Percentiles rank a stretch among this genome's conserved stretches.
Conservation (phyloP, 129 eudicot species). For the Chrysanthemum lavandulifolium region DNA sequence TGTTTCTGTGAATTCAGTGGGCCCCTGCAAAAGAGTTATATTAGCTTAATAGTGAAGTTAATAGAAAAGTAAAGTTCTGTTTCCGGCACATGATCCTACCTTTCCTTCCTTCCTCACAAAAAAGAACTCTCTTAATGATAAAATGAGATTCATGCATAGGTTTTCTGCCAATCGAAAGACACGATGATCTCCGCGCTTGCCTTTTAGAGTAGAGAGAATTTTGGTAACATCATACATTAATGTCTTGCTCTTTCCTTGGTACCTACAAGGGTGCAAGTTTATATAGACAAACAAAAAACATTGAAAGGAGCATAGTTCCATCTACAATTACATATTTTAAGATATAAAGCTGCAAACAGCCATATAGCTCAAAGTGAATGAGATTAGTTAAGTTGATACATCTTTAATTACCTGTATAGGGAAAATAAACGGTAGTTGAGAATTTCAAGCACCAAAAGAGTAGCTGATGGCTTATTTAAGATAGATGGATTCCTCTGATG, state of each 20-base stretch:
- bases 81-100: conserved; percentile 37
- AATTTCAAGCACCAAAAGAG: conserved; percentile 87
- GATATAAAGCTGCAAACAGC: background rate
- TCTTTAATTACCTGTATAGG: conserved; percentile 69
- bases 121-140: conserved; percentile 84
- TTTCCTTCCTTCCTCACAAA: conserved; percentile 92
- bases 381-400: background rate
- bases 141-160: conserved; percentile 89
- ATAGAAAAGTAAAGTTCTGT: background rate
- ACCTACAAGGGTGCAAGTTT: conserved; percentile 42
- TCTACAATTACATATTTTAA: background rate
- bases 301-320: background rate
- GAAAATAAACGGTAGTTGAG: conserved; percentile 93
- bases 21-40: conserved; percentile 58
- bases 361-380: conserved; percentile 3
- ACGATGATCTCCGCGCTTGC: conserved; percentile 98
- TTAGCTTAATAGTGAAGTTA: conserved; percentile 12
- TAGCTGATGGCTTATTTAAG: conserved; percentile 77
- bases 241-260: conserved; percentile 91
- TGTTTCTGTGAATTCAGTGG: conserved; percentile 96
- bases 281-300: conserved; percentile 8
- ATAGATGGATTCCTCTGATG: conserved; percentile 80
- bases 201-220: conserved; percentile 83
- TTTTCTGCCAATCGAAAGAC: conserved; percentile 89
- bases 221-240: conserved; percentile 91